Evolutionary conservation across 2,329 filamentous ascomycete species (phyloP).

Genomic region (Fusarium drepaniforme): DNA sequence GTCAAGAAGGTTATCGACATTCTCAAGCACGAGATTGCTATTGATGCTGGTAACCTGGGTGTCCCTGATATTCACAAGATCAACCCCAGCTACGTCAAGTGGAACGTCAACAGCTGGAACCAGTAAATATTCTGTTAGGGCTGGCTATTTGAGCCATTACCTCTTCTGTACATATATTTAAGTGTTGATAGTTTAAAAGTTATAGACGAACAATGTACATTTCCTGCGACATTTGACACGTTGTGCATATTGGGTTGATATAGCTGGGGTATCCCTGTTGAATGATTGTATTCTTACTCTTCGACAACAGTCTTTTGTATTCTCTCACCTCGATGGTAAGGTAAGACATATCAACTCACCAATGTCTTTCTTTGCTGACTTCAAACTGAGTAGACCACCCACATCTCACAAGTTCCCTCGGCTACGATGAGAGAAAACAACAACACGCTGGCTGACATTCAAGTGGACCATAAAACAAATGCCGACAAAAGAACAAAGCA

Average conservation of each 20-base stretch:
- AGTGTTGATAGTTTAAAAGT: slow-evolving; percentile 29
- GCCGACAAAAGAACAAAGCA: neutral
- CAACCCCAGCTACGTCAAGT: slow-evolving; percentile 43
- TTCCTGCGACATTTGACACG: neutral
- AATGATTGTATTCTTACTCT: neutral
- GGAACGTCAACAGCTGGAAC: slow-evolving; percentile 42
- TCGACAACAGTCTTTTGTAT: neutral
- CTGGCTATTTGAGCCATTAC: neutral
- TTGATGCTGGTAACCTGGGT: slow-evolving; percentile 59
- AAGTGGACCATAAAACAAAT: slow-evolving; percentile 4
- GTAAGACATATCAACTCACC: neutral
- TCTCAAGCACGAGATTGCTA: slow-evolving; percentile 62
- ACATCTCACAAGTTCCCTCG: neutral
- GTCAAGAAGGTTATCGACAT: slow-evolving; percentile 58
- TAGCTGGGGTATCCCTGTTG: neutral
- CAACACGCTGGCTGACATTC: neutral
- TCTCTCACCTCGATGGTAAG: neutral
- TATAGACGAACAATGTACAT: slow-evolving; percentile 19
- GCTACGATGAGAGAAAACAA: neutral
- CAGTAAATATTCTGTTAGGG: slow-evolving; percentile 24
- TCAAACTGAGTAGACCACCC: neutral
- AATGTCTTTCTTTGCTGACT: neutral
- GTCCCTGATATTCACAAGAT: slow-evolving; percentile 53
- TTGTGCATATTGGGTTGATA: neutral
- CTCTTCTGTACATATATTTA: slow-evolving; percentile 28